phyloP scores from a whole-genome alignment of 441 rosid species.

The Viola pubescens region DNA sequence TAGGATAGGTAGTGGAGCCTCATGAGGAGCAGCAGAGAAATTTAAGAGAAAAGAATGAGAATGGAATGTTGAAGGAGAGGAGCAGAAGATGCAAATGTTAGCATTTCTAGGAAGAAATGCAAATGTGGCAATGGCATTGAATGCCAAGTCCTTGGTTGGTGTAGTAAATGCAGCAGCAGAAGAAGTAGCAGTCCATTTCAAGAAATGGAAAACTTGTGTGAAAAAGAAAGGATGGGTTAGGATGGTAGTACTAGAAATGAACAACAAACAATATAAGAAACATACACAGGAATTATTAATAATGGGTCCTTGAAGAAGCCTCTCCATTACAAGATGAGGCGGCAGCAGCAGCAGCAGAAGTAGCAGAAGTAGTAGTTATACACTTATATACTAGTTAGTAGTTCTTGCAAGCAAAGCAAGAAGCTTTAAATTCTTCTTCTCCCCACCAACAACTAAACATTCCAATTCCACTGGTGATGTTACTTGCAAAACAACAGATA shows the following conservation, averaged over 20 bases:
- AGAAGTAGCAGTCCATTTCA: conserved; percentile 27
- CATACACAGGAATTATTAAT: conserved; percentile 46
- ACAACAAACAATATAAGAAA: conserved; percentile 19
- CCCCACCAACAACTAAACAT: too few species aligned
- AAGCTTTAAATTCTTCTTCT: conserved; percentile 23
- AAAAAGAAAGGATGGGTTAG: background rate
- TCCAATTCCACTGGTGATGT: too few species aligned
- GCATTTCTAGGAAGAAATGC: conserved; percentile 39
- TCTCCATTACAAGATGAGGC: conserved; percentile 49
- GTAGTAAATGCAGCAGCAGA: conserved; percentile 33
- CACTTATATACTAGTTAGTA: too few species aligned
- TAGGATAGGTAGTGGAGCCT: conserved; percentile 30
- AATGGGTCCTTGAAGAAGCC: conserved; percentile 49
- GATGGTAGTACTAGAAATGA: conserved; percentile 26
- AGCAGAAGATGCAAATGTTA: conserved; percentile 28
- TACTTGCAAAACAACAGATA: conserved; percentile 28
- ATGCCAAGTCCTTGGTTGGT: conserved; percentile 29
- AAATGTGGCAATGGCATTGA: conserved; percentile 33
- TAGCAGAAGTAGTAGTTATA: background rate
- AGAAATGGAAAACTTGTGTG: conserved; percentile 7
- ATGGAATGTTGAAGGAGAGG: conserved; percentile 24
- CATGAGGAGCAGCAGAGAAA: conserved; percentile 24
- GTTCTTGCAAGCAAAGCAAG: background rate
- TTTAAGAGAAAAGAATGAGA: conserved; percentile 29
- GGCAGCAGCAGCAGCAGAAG: conserved; percentile 19